These are phyloP conservation scores for Microbotryum lychnidis-dioicae DNA, from an alignment of 1,284 basidiomycete genomes.

Conservation along the genomic window DNA sequence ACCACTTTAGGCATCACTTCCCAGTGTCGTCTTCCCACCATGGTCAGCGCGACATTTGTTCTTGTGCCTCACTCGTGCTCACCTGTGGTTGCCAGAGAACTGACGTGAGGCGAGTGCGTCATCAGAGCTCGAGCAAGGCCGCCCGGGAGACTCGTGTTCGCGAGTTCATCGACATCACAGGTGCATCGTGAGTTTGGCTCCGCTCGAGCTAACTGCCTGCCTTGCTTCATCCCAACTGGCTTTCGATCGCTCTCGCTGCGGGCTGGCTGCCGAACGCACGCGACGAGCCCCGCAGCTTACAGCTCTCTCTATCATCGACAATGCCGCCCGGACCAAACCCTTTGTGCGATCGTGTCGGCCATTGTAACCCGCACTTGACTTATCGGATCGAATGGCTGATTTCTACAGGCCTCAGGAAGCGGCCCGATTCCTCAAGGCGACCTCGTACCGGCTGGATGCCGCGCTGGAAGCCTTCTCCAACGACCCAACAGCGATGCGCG, in stretches of 20 bases:
- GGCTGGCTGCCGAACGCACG: not conserved
- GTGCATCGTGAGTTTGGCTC: conserved; percentile 29
- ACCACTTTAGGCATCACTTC: no score
- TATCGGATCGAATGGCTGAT: no score
- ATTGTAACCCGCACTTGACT: not conserved
- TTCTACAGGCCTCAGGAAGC: conserved; percentile 48
- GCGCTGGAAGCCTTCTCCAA: conserved; percentile 65
- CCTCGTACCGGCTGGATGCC: conserved; percentile 57
- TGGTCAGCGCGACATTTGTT: no score
- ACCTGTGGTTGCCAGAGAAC: not conserved
- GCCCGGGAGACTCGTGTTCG: conserved; percentile 13
- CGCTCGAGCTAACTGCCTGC: conserved; percentile 4
- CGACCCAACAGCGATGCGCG: conserved; percentile 39
- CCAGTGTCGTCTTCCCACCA: no score
- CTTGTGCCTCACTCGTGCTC: not conserved
- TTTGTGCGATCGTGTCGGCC: not conserved
- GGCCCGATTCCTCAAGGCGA: conserved; percentile 59
- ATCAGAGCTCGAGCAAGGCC: conserved; percentile 7
- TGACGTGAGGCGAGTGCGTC: not conserved
- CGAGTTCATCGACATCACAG: conserved; percentile 28
- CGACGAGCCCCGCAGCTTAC: not conserved
- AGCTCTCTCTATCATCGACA: not conserved
- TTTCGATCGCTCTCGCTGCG: not conserved
- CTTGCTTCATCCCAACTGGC: conserved; percentile 27
- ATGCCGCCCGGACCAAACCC: not conserved